Evolutionary conservation across 1,139 yeast species (phyloP), one percentile per base, ranked within the genome.

Genomic region (Zygosaccharomyces pseudobailii): DNA sequence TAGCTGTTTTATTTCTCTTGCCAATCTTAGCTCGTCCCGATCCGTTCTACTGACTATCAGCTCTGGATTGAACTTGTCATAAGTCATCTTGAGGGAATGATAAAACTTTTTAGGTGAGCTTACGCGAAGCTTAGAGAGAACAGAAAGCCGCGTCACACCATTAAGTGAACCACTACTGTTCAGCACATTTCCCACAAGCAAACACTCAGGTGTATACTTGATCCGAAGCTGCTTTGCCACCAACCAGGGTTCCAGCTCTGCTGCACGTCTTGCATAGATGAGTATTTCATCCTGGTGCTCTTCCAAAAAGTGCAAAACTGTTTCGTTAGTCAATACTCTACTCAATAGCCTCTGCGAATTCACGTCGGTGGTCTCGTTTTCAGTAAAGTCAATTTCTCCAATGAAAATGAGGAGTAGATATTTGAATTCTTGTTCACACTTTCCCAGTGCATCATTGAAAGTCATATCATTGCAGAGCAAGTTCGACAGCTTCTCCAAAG

Each of bases 121-220:
- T 1, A 60, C 39, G 34, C 62, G 62, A 3, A 69, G 40, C 37
- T 58, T 59, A 4, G 65, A 55, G 22, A 68, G 46, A 0, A 69
- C 49, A 0, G 72, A 67, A 57, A 69, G 59, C 9, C 66, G 59
- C 1, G 67, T 61, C 1, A 59, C 48, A 2, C 66, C 66, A 45
- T 56, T 59, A n/a, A 63, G 46, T 0, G 70, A 65, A 22, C 66
- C 64, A 36, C 45, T 57, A 3, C 55, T 40, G 38, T 58, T 67
- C 19, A 68, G 41, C 4, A 69, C 72, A 47, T 70, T 70, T 2
- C 67, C 73, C 40, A 69, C 50, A n/a, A 70, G 47, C n/a, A 65
- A 55, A 23, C 62, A 62, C 23, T 67, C 64, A 1, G 73, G 72
- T 0, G 67, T 54, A 30, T 57, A 54, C 31, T 56, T 61, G 1